Evolutionary conservation across 1,284 basidiomycete genomes (phyloP), one percentile per base, ranked within the genome.

Genomic region (Sanghuangporus sanghuang): DNA sequence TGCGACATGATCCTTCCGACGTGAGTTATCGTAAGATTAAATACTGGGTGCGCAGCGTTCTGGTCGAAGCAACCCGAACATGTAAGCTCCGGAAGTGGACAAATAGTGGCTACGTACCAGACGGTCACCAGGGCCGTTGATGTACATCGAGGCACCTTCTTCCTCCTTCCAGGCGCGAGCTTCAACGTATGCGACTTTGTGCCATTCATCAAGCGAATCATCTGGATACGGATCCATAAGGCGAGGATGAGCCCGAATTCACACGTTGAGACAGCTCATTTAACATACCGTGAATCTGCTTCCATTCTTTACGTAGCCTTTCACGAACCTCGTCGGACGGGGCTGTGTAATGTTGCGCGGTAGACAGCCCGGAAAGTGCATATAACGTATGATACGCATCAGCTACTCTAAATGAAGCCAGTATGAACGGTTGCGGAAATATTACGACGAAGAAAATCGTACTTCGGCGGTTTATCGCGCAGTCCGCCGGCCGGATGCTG

Each of bases 381-480:
- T 96, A 97, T 54, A 93, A 77, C 0, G 95, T 96, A 71, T 98
- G 96, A 73, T 98, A 98, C 39, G 91, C 81, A 73, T 98, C 95
- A 14, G 94, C 78, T 27, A 76, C 73, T 74, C 92, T 94, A 67
- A 6, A 48, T 27, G 12, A 56, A 14, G 14, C 14, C 27, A 40
- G 40, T 35, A 23, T 53, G 7, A 36, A 35, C 23, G 12, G 9
- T 35, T 21, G 35, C 7, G n/a, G 23, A 32, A 38, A 48, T 23
- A 11, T 35, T 8, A 39, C 1, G 44, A 3, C 11, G 11, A n/a
- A 27, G 38, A 11, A 14, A 6, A 18, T 5, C 46, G 35, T 73
- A 92, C 89, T 97, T 98, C 53, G 92, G 92, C 9, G 96, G 97
- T 73, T 99, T 99, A 73, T 99, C 96, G 11, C 95, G 81, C 59